Evolutionary conservation across 2,329 filamentous ascomycete species (phyloP).

Genomic region (Cucurbitaria berberidis): DNA sequence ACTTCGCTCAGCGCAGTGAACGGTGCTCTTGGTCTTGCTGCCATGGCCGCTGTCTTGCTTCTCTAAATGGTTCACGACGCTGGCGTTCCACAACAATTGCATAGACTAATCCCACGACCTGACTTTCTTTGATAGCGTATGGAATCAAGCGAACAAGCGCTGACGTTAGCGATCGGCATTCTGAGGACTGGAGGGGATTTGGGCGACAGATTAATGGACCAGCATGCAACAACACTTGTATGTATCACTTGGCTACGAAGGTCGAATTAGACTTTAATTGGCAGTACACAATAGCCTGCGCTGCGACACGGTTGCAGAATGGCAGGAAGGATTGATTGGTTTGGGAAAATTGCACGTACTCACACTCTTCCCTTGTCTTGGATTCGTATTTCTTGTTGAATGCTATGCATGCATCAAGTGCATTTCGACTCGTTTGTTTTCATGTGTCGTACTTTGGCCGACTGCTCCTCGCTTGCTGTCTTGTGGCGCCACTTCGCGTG

Average conservation of each 20-base stretch:
- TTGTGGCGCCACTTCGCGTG: slow-evolving; percentile 1
- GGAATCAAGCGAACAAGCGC: slow-evolving; percentile 34
- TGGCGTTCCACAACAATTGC: slow-evolving; percentile 48
- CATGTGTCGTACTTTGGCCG: slow-evolving; percentile 17
- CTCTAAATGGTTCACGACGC: slow-evolving; percentile 50
- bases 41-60: slow-evolving; percentile 56
- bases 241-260: slow-evolving; percentile 45
- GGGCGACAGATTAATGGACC: slow-evolving; percentile 33
- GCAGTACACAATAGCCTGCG: slow-evolving; percentile 34
- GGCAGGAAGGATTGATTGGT: slow-evolving; percentile 28
- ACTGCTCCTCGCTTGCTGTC: background rate
- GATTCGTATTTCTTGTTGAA: slow-evolving; percentile 30
- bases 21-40: slow-evolving; percentile 53
- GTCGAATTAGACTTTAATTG: slow-evolving; percentile 43
- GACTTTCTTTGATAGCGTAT: slow-evolving; percentile 43
- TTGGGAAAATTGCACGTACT: slow-evolving; percentile 37
- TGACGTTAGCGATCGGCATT: slow-evolving; percentile 28
- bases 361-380: slow-evolving; percentile 30
- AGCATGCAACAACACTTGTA: slow-evolving; percentile 44
- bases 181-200: slow-evolving; percentile 31
- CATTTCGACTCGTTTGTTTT: slow-evolving; percentile 23
- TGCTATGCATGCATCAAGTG: slow-evolving; percentile 22
- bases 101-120: slow-evolving; percentile 48
- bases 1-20: slow-evolving; percentile 49
- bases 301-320: slow-evolving; percentile 22